A percentile compares a stretch with the other conserved stretches of the same genome.
Conservation (phyloP, 768 basidiomycete genomes). For the Amanita fuliginea region DNA sequence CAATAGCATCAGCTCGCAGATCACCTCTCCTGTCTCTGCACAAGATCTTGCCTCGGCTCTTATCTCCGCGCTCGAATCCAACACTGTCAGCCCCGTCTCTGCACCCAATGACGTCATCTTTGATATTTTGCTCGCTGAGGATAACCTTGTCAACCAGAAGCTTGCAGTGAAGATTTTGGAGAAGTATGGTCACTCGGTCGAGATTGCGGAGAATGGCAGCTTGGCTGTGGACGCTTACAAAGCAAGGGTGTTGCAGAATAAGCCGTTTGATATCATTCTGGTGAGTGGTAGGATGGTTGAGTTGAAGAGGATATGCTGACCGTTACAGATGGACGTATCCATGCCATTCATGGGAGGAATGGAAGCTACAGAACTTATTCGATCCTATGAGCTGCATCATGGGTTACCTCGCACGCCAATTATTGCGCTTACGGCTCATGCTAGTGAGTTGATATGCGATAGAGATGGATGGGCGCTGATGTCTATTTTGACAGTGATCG, state of each 20-base stretch:
- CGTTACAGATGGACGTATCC: conserved; percentile 84
- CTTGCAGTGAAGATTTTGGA: conserved; percentile 94
- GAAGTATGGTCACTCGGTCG: conserved; percentile 89
- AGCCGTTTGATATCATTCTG: conserved; percentile 86
- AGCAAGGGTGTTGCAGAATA: conserved; percentile 52
- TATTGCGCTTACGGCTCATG: conserved; percentile 94
- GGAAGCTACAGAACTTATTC: conserved; percentile 91
- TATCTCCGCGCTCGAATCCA: conserved; percentile 89
- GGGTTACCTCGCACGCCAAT: conserved; percentile 74
- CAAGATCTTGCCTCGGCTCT: conserved; percentile 89
- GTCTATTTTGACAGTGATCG: conserved; percentile 55
- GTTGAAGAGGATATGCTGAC: not conserved
- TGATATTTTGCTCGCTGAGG: conserved; percentile 93
- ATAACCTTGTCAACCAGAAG: conserved; percentile 94
- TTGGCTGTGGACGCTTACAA: conserved; percentile 91
- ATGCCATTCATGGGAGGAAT: conserved; percentile 99
- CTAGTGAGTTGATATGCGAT: conserved; percentile 54
- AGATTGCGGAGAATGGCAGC: conserved; percentile 96
- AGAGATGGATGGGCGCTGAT: conserved; percentile 7
- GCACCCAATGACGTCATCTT: conserved; percentile 80
- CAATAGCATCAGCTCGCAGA: conserved; percentile 91
- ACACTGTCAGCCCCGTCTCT: conserved; percentile 82
- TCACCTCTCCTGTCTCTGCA: conserved; percentile 80
- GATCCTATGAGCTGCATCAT: conserved; percentile 70
- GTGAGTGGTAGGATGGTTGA: conserved; percentile 30